phyloP scores from a whole-genome alignment of 371 early-diverging fungal species.

The Mucor plumbeus region DNA sequence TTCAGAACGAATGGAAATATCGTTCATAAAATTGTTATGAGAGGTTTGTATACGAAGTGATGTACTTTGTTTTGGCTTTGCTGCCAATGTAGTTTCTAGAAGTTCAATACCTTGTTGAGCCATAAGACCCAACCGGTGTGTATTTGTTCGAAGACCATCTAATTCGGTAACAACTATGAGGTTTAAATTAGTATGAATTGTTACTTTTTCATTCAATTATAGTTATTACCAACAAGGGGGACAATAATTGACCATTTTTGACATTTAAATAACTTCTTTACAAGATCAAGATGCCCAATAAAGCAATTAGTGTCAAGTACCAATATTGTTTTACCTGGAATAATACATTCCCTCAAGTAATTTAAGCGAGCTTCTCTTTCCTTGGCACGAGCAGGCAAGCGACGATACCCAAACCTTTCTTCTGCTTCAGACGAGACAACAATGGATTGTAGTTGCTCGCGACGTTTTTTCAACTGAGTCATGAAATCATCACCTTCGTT shows the following conservation, averaged over 20 bases:
- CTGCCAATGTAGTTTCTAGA: constrained; percentile 53
- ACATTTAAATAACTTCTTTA: constrained; percentile 56
- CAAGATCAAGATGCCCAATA: constrained; percentile 61
- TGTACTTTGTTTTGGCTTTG: constrained; percentile 33
- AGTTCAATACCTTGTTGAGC: constrained; percentile 58
- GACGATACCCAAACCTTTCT: constrained; percentile 27
- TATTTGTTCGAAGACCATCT: constrained; percentile 64
- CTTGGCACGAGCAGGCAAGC: constrained; percentile 34
- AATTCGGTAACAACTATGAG: constrained; percentile 64
- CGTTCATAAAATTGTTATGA: constrained; percentile 67
- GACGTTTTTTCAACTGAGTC: constrained; percentile 50
- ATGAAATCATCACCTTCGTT: constrained; percentile 47
- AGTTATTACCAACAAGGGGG: constrained; percentile 60
- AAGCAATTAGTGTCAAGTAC: constrained; percentile 75
- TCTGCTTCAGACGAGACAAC: constrained; percentile 30
- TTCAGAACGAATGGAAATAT: constrained; percentile 67
- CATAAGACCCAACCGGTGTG: constrained; percentile 59
- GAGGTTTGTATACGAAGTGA: constrained; percentile 65
- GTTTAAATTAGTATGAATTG: background rate
- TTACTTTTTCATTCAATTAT: background rate
- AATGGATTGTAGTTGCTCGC: constrained; percentile 42
- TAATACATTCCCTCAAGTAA: constrained; percentile 36
- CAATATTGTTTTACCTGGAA: constrained; percentile 59
- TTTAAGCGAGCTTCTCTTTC: constrained; percentile 42
- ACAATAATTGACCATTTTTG: constrained; percentile 66